Evolutionary conservation across 1,284 basidiomycete genomes (phyloP), one percentile per base, ranked within the genome.

Genomic region (Heliocybe sulcata): DNA sequence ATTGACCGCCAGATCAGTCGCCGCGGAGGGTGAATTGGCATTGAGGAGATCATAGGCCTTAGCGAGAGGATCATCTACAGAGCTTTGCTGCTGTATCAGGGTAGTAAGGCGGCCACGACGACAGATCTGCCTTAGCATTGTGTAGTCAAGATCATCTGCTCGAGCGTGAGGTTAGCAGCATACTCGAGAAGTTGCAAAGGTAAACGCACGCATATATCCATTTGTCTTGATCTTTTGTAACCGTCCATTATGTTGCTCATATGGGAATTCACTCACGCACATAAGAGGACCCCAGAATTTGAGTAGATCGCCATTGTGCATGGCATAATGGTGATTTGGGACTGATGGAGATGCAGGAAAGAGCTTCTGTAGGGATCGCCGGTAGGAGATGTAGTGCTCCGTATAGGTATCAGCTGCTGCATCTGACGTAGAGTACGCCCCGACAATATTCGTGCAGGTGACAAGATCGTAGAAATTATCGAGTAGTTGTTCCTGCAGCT

Each of bases 291-390:
- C 70, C 67, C 67, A 72, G 50, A 59, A 64, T 54, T 66, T 67
- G 12, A 72, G 51, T 1, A 64, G 54, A 8, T 59, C 61, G 2
- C 52, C 56, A 60, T 67, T 65, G 50, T 72, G 71, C 65, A 69
- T 67, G 16, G 68, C 69, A 58, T 63, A 71, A 54, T 73, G 72
- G 56, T 71, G 69, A 57, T 72, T 72, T 23, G 71, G 70, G 29
- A 56, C 51, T 2, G 65, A 62, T 29, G 33, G 14, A 35, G 53
- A 26, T 51, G 60, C 16, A 22, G 69, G 65, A 56, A 65, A 72
- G 12, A 72, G 56, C 1, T 53, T n/a, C 42, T 60, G 47, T 14
- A 62, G 59, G 9, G 60, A 54, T 14, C 45, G 22, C 1, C 66
- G 62, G 56, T 72, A 70, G 19, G 51, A 9, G 26, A 61, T 58